Base-by-base conservation (phyloP, 371 early-diverging fungal species). In the Mucor piriformis region DNA sequence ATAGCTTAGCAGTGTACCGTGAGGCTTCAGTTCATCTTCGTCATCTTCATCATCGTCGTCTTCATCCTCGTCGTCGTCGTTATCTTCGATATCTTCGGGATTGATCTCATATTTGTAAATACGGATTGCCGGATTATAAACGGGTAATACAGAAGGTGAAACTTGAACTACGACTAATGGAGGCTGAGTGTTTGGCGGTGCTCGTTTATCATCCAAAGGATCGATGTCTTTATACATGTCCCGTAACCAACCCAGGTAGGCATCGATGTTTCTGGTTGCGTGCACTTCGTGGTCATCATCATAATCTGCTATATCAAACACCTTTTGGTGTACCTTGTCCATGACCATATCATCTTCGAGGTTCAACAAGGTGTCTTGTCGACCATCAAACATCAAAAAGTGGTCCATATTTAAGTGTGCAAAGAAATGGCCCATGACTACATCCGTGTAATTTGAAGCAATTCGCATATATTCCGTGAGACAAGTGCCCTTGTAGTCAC, bases 361-460 rank as follows among this genome's bases (percentile, higher is more conserved):
- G n/a, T n/a, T n/a, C n/a, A n/a, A n/a, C n/a, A n/a, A n/a, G n/a
- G n/a, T n/a, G n/a, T 21, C 46, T 24, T 46, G 24, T 35, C 51
- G 40, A 11, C 56, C 61, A 56, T 72, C 79, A 37, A 87, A 73
- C 50, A 88, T 76, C 20, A 83, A 66, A 57, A 91, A 89, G 54
- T 88, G 85, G 61, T 93, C 94, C 73, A 87, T 86, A 71, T 93
- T 93, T 63, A 87, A 81, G 73, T 93, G 94, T 3, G 92, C 94
- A 65, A 77, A 91, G 53, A 91, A 75, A 70, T 91, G 91, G 16
- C 89, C 88, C 24, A 82, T 70, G 46, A 93, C 85, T 1, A 83
- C 73, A 53, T 90, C 84, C 63, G 80, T 66, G 69, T 77, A 84
- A 35, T 70, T 64, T 3, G 83, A 68, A 13, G 90, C 74, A 33